Evolutionary conservation across 176 grass and related monocot genomes (phyloP).

Genomic region (Tuctoria greenei): DNA sequence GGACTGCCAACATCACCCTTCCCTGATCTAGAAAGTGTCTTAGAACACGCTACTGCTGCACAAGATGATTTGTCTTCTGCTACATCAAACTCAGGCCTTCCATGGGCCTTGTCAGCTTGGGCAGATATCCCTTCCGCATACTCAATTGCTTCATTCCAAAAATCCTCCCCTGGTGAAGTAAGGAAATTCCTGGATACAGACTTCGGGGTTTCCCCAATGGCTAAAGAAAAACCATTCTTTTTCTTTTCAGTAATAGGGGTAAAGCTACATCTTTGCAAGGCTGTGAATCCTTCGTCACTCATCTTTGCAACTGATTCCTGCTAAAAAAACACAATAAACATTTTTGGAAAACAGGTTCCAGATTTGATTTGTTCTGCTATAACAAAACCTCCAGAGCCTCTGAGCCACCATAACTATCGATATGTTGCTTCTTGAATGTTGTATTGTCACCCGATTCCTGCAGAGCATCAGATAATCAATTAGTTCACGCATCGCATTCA

Average conservation of each 20-base stretch:
- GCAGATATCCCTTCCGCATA: slow-evolving; percentile 65
- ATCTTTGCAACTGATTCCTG: slow-evolving; percentile 40
- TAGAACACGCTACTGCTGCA: slow-evolving; percentile 50
- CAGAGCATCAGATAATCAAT: slow-evolving; percentile 17
- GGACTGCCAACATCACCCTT: slow-evolving; percentile 36
- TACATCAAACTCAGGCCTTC: slow-evolving; percentile 35
- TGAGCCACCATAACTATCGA: slow-evolving; percentile 10
- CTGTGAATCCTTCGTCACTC: slow-evolving; percentile 11
- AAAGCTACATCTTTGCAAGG: slow-evolving; percentile 70
- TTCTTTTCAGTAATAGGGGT: slow-evolving; percentile 54
- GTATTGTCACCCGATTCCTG: slow-evolving; percentile 36
- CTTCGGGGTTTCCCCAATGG: slow-evolving; percentile 61
- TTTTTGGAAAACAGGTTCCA: neutral
- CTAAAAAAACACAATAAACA: slow-evolving; percentile 22
- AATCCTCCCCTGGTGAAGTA: slow-evolving; percentile 88
- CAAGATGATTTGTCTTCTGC: slow-evolving; percentile 68
- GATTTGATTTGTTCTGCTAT: neutral
- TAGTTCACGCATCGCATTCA: neutral
- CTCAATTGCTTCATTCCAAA: slow-evolving; percentile 89
- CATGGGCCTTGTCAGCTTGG: slow-evolving; percentile 36
- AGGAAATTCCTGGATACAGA: slow-evolving; percentile 55
- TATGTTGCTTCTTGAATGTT: slow-evolving; percentile 8
- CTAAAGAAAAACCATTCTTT: slow-evolving; percentile 44
- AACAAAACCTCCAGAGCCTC: slow-evolving; percentile 33
- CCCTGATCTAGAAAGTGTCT: slow-evolving; percentile 49